phyloP scores from a whole-genome alignment of 352 stramenopile species.

The Globisporangium mamillatum region DNA sequence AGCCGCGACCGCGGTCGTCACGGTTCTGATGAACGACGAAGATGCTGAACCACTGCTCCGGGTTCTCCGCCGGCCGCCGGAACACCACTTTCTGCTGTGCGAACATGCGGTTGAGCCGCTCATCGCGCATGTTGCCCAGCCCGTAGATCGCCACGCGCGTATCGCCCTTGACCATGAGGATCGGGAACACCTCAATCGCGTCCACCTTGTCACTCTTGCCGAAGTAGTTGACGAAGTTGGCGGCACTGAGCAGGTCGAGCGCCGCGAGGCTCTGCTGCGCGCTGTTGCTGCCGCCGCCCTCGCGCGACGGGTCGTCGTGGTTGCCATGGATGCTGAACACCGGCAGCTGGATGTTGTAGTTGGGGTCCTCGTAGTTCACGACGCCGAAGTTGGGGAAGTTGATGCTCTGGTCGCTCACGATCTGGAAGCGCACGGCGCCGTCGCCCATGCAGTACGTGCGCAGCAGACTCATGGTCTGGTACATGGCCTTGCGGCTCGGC shows the following conservation, averaged over 20 bases:
- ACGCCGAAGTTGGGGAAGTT: constrained; percentile 89
- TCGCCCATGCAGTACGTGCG: constrained; percentile 94
- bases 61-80: constrained; percentile 72
- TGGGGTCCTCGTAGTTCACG: constrained; percentile 98
- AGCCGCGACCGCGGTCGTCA: constrained; percentile 87
- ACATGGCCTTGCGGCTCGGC: constrained; percentile 93
- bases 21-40: constrained; percentile 99
- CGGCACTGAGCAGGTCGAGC: constrained; percentile 93
- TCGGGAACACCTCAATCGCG: constrained; percentile 93
- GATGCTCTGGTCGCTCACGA: constrained; percentile 89
- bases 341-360: constrained; percentile 93
- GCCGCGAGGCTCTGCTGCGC: constrained; percentile 87
- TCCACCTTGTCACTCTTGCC: constrained; percentile 92
- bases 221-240: constrained; percentile 99
- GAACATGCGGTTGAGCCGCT: constrained; percentile 98
- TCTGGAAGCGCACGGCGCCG: constrained; percentile 76
- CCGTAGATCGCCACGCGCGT: constrained; percentile 97
- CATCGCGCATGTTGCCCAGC: constrained; percentile 97
- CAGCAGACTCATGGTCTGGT: constrained; percentile 97
- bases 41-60: constrained; percentile 95
- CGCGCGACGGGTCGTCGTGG: constrained; percentile 97
- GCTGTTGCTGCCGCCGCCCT: constrained; percentile 56
- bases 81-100: constrained; percentile 95
- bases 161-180: constrained; percentile 94
- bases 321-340: constrained; percentile 99